phyloP scores from a whole-genome alignment of 2,329 filamentous ascomycete species.

The Blastomyces gilchristii region DNA sequence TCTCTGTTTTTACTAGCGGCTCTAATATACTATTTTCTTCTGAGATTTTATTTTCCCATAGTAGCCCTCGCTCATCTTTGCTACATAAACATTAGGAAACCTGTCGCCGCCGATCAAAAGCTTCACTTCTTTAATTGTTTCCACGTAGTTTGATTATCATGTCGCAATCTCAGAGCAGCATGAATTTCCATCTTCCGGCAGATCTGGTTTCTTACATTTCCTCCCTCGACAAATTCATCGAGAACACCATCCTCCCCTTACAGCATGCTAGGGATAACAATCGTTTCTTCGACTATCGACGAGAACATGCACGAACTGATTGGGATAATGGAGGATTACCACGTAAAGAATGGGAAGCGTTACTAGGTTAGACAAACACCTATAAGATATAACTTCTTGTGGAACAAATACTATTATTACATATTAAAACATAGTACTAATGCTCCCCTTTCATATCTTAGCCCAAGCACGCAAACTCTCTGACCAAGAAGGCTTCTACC shows the following conservation, averaged over 20 bases:
- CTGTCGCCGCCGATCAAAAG: neutral
- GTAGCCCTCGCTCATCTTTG: neutral
- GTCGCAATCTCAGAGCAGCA: slow-evolving; percentile 18
- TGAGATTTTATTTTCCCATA: neutral
- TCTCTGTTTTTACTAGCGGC: neutral
- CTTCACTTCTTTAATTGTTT: neutral
- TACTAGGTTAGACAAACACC: slow-evolving; percentile 29
- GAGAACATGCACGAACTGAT: slow-evolving; percentile 52
- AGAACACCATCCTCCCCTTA: slow-evolving; percentile 43
- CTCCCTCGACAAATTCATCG: slow-evolving; percentile 49
- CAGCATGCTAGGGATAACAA: slow-evolving; percentile 49
- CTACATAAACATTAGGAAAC: neutral
- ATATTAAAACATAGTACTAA: neutral
- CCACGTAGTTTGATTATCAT: neutral
- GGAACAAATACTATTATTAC: neutral
- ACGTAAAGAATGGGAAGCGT: slow-evolving; percentile 47
- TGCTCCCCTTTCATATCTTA: slow-evolving; percentile 8
- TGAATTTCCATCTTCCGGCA: slow-evolving; percentile 48
- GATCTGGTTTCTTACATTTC: slow-evolving; percentile 41
- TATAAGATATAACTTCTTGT: neutral
- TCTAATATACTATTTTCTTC: neutral
- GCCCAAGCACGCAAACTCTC: slow-evolving; percentile 41
- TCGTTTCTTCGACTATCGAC: slow-evolving; percentile 56
- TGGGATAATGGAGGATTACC: slow-evolving; percentile 51
- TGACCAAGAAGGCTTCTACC: slow-evolving; percentile 51